These are phyloP conservation scores for Hydrangea macrophylla DNA, from an alignment of 148 eudicot species.

Conservation along the genomic window DNA sequence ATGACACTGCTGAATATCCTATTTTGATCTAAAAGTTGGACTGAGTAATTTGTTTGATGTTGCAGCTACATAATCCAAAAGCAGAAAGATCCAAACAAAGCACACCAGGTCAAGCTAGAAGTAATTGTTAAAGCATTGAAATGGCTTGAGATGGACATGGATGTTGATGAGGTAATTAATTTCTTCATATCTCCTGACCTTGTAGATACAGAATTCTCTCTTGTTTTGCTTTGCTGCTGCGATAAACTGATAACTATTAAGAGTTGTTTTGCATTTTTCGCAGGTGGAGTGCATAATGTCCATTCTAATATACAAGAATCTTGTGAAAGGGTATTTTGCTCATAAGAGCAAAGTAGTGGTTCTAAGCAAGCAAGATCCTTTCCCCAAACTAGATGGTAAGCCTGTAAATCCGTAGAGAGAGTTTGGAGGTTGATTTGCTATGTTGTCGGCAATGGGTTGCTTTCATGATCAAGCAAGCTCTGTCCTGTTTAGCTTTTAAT, in stretches of 20 bases:
- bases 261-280: conserved; percentile 8
- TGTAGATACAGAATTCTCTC: not conserved
- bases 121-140: conserved; percentile 82
- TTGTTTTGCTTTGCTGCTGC: not conserved
- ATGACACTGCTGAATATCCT: conserved; percentile 1
- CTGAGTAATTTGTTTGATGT: conserved; percentile 4
- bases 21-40: not conserved
- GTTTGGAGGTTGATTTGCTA: not conserved
- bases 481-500: not conserved
- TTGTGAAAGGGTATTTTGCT: conserved; percentile 91
- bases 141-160: conserved; percentile 97
- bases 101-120: conserved; percentile 89
- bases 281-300: conserved; percentile 97
- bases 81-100: conserved; percentile 78
- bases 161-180: conserved; percentile 78
- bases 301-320: conserved; percentile 83
- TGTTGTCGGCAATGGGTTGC: not conserved
- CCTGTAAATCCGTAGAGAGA: conserved; percentile 55
- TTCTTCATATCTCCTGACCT: not conserved
- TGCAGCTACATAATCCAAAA: conserved; percentile 79
- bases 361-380: conserved; percentile 94
- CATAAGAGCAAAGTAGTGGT: conserved; percentile 96
- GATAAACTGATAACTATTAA: not conserved
- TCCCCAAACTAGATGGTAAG: conserved; percentile 82
- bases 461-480: not conserved